Evolutionary conservation across 129 eudicot genomes (phyloP), one percentile per base, ranked within the genome.

Genomic region (Apium graveolens): DNA sequence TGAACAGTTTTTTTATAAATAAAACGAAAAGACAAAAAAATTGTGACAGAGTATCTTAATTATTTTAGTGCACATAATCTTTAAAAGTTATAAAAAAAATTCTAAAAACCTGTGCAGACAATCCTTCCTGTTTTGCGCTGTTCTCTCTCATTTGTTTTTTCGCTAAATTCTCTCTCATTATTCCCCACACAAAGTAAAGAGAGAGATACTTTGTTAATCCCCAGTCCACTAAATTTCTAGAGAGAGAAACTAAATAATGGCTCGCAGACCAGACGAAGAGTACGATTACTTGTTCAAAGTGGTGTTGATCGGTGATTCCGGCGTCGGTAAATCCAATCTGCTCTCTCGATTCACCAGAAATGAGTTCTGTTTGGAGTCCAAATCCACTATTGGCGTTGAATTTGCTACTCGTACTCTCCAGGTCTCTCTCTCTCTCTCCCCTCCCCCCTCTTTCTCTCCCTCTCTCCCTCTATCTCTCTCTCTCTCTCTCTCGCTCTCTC

Each of bases 391-490:
- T 79, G 97, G 97, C 86, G 97, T 92, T 38, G 97, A 92, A 78
- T 92, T 92, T 92, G 97, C 97, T 39, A 92, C 98, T 45, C 95
- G 98, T 3, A 93, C 98, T 42, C 98, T 93, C 39, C 97, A 93
- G 87, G 98, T 93, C 74, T 32, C 44, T 70, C 44, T 70, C 42
- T 70, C 74, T 18, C 26, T 34, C 41, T 69, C 60, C 14, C 14
- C 55, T 21, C 79, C 45, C 57, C 29, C 41, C 17, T 48, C 37
- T 35, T 3, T 62, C 69, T 26, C 95, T 91, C 73, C 11, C 42
- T 34, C 24, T 35, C 41, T 69, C 44, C 35, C 42, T 34, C 57
- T 14, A 45, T 16, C 81, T 45, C 57, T 71, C 38, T 29, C 70
- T 12, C 35, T 17, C 57, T 5, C 57, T 49, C 37, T 9, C 29